phyloP scores from a whole-genome alignment of 257 asterid species.

The Salvia miltiorrhiza region DNA sequence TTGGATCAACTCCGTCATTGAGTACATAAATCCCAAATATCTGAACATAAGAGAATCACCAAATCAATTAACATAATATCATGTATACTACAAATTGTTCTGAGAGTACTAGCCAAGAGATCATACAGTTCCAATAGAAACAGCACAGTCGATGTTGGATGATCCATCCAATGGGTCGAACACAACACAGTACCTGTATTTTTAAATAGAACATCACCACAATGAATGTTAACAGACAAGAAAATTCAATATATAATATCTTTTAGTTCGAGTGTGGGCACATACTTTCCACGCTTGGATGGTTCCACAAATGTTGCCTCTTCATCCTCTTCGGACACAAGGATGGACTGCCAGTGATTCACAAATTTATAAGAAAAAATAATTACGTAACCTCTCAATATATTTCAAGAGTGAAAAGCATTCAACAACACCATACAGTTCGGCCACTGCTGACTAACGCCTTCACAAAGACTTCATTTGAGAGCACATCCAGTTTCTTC shows the following conservation, averaged over 20 bases:
- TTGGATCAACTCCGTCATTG: conserved; percentile 58
- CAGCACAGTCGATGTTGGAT: conserved; percentile 96
- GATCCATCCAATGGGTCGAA: conserved; percentile 99
- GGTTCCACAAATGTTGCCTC: conserved; percentile 83
- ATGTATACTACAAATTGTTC: not conserved
- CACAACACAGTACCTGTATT: conserved; percentile 83
- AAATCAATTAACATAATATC: not conserved
- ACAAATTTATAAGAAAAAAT: conserved; percentile 7
- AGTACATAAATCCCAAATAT: conserved; percentile 84
- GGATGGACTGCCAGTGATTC: conserved; percentile 66
- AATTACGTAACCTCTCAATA: not conserved
- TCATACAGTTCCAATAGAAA: conserved; percentile 90
- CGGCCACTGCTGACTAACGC: conserved; percentile 95
- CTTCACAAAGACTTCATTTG: conserved; percentile 88
- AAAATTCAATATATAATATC: not conserved
- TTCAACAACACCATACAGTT: conserved; percentile 50
- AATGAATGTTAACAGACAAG: not conserved
- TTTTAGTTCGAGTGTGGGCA: conserved; percentile 10
- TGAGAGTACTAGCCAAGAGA: conserved; percentile 6
- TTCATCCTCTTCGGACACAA: conserved; percentile 96
- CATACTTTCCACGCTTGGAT: conserved; percentile 77
- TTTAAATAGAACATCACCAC: not conserved
- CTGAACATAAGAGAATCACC: conserved; percentile 37
- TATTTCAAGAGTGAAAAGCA: not conserved
- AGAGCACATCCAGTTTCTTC: conserved; percentile 92